These are phyloP conservation scores for Pseudoneurospora amorphoporcata DNA, from an alignment of 495 filamentous ascomycete genomes.

Conservation along the genomic window DNA sequence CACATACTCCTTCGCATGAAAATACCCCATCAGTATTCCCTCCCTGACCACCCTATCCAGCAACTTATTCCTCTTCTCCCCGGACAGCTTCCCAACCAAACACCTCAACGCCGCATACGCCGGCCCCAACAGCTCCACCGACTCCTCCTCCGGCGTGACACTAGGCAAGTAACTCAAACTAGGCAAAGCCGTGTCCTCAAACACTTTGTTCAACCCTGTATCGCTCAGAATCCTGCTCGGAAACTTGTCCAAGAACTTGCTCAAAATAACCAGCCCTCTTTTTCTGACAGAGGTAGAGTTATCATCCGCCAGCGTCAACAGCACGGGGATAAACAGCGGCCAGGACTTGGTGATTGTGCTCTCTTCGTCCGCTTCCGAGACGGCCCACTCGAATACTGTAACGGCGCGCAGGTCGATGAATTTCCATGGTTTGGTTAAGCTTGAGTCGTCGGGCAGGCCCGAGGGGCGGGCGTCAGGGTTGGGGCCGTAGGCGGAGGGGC, in stretches of 20 bases:
- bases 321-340: conserved; percentile 72
- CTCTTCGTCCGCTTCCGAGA: conserved; percentile 37
- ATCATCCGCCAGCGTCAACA: conserved; percentile 75
- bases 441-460: conserved; percentile 33
- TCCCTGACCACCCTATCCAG: conserved; percentile 46
- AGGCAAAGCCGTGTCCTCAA: conserved; percentile 68
- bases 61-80: conserved; percentile 19
- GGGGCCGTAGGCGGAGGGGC: conserved; percentile 18
- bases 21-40: conserved; percentile 44
- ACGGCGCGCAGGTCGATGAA: conserved; percentile 48
- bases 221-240: conserved; percentile 46
- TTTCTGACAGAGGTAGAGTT: conserved; percentile 42
- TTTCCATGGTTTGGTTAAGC: conserved; percentile 68
- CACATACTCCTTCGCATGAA: conserved; percentile 41
- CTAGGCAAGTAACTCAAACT: conserved; percentile 64
- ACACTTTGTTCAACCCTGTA: conserved; percentile 69
- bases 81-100: conserved; percentile 40
- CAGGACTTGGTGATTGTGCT: conserved; percentile 40
- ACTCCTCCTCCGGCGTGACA: conserved; percentile 64
- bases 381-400: conserved; percentile 56
- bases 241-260: conserved; percentile 50
- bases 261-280: conserved; percentile 51
- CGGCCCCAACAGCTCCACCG: conserved; percentile 50
- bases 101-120: conserved; percentile 58
- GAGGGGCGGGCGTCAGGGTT: conserved; percentile 16